A percentile compares a stretch with the other conserved stretches of the same genome.
Conservation (phyloP, 805 yeast species). For the Peterozyma xylosa region DNA sequence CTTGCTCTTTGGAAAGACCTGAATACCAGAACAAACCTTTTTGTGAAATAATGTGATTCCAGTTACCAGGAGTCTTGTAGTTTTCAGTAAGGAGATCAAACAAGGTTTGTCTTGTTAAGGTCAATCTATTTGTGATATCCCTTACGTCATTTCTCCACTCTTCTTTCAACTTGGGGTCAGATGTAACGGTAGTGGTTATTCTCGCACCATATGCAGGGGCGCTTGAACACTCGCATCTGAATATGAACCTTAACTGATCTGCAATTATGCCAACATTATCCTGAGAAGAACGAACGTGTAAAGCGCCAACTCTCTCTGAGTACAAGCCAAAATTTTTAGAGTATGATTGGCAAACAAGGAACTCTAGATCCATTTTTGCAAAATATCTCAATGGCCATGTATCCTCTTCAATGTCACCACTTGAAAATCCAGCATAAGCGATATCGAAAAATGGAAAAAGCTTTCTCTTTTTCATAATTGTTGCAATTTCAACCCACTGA, state of each 20-base stretch:
- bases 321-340: conserved; percentile 42
- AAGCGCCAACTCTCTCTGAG: conserved; percentile 41
- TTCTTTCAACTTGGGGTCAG: conserved; percentile 15
- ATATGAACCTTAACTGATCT: conserved; percentile 22
- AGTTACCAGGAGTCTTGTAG: conserved; percentile 34
- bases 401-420: conserved; percentile 39
- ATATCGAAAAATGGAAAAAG: conserved; percentile 39
- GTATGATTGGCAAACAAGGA: conserved; percentile 37
- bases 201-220: conserved; percentile 42
- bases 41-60: conserved; percentile 29
- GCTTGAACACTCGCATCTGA: conserved; percentile 35
- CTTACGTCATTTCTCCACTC: conserved; percentile 30
- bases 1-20: conserved; percentile 29
- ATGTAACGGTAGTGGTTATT: conserved; percentile 26
- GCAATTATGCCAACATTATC: conserved; percentile 4
- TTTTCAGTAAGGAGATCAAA: conserved; percentile 20
- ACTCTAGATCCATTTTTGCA: conserved; percentile 28
- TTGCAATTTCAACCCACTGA: conserved; percentile 38
- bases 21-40: conserved; percentile 38
- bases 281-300: conserved; percentile 9
- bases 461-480: conserved; percentile 25
- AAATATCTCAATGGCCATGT: conserved; percentile 26
- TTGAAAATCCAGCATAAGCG: conserved; percentile 42
- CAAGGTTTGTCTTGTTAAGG: conserved; percentile 23
- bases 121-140: conserved; percentile 24